Evolutionary conservation across 495 filamentous ascomycete species (phyloP).

Genomic region (Penicillium psychrofluorescens): DNA sequence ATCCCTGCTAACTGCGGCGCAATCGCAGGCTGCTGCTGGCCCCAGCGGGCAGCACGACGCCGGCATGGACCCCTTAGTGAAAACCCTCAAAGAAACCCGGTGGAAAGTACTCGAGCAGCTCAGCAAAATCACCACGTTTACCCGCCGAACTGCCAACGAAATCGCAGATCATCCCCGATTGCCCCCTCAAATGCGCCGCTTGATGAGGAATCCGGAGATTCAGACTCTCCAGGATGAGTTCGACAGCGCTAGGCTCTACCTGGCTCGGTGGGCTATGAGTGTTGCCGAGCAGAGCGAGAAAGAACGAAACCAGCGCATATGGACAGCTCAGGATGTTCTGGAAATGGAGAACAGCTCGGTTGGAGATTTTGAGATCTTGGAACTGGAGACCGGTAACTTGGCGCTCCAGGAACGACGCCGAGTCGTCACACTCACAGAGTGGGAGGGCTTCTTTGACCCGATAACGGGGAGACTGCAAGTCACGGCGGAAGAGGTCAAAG

Average conservation of each 20-base stretch:
- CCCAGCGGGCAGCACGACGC: slow-evolving; percentile 47
- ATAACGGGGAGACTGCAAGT: slow-evolving; percentile 64
- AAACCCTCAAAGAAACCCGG: slow-evolving; percentile 88
- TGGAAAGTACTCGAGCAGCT: slow-evolving; percentile 96
- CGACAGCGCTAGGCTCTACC: slow-evolving; percentile 87
- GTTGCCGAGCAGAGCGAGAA: slow-evolving; percentile 93
- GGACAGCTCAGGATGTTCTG: slow-evolving; percentile 86
- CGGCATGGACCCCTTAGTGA: slow-evolving; percentile 91
- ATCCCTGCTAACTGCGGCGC: slow-evolving; percentile 20
- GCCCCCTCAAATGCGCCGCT: slow-evolving; percentile 74
- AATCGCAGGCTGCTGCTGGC: slow-evolving; percentile 21
- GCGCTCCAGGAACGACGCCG: slow-evolving; percentile 67
- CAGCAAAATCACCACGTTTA: slow-evolving; percentile 93
- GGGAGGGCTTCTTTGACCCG: slow-evolving; percentile 77
- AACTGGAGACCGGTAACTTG: slow-evolving; percentile 65
- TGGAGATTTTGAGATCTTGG: slow-evolving; percentile 91
- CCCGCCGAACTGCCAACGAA: slow-evolving; percentile 82
- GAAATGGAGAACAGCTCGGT: slow-evolving; percentile 91
- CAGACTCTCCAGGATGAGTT: slow-evolving; percentile 95
- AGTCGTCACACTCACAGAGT: slow-evolving; percentile 73
- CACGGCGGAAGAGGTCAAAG: slow-evolving; percentile 87
- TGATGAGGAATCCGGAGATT: slow-evolving; percentile 90
- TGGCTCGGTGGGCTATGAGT: slow-evolving; percentile 97
- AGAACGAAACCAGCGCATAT: slow-evolving; percentile 77
- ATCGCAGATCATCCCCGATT: slow-evolving; percentile 82